These are phyloP conservation scores for Martensiomyces pterosporus DNA, from an alignment of 192 early-diverging fungal species.

Conservation along the genomic window DNA sequence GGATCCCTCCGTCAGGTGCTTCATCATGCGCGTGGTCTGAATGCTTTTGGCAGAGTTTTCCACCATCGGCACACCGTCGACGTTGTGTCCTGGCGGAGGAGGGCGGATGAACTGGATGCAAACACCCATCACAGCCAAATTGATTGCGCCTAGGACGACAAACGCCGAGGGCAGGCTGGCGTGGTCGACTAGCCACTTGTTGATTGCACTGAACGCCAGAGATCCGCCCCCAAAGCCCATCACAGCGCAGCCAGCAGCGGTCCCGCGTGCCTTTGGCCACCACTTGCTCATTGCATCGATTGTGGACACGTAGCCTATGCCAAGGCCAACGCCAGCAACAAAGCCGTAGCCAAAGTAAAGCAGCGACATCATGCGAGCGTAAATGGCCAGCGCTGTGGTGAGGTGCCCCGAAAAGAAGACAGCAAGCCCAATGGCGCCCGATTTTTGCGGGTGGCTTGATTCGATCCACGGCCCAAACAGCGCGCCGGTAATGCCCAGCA, in stretches of 20 bases:
- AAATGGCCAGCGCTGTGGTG: slow-evolving; percentile 53
- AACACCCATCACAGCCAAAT: slow-evolving; percentile 58
- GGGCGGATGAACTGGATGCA: slow-evolving; percentile 55
- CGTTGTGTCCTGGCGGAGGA: slow-evolving; percentile 62
- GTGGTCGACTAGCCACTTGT: slow-evolving; percentile 54
- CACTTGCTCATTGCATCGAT: slow-evolving; percentile 60
- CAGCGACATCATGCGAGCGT: slow-evolving; percentile 54
- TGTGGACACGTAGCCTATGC: slow-evolving; percentile 62
- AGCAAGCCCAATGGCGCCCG: slow-evolving; percentile 44
- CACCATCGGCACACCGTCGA: slow-evolving; percentile 58
- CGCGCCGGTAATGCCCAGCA: slow-evolving; percentile 55
- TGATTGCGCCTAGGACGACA: slow-evolving; percentile 60
- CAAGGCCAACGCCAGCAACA: slow-evolving; percentile 58
- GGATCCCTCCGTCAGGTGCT: too few species aligned
- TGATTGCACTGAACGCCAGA: slow-evolving; percentile 64
- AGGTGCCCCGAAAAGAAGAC: slow-evolving; percentile 56
- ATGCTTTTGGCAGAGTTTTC: too few species aligned
- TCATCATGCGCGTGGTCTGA: neutral
- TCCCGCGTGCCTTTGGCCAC: slow-evolving; percentile 58
- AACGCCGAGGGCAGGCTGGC: slow-evolving; percentile 59
- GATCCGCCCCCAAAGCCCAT: slow-evolving; percentile 74
- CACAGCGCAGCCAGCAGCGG: slow-evolving; percentile 62
- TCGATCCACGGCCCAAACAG: slow-evolving; percentile 61
- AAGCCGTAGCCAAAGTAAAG: slow-evolving; percentile 65
- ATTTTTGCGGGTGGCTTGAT: slow-evolving; percentile 52